A percentile compares a stretch with the other conserved stretches of the same genome.
phyloP scores from a whole-genome alignment of 371 early-diverging fungal species.

The Zychaea mexicana region DNA sequence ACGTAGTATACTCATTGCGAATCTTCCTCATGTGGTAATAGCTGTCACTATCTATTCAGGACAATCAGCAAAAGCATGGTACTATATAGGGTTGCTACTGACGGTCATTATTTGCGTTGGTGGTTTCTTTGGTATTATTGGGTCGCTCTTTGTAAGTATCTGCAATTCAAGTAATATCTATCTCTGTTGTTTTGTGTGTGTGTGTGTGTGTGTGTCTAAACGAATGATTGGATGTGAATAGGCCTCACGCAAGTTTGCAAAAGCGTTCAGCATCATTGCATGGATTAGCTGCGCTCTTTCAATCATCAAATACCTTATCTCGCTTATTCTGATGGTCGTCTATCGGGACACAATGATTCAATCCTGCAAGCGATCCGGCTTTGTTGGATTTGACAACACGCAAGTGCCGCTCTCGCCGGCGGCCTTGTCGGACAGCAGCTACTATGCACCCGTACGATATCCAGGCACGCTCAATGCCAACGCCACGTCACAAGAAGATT shows the following conservation, averaged over 20 bases:
- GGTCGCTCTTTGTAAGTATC: slow-evolving; percentile 50
- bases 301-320: slow-evolving; percentile 40
- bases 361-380: slow-evolving; percentile 46
- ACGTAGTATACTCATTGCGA: no score
- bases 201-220: no score
- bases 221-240: no score
- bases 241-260: slow-evolving; percentile 48
- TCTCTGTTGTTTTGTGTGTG: no score
- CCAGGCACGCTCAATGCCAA: slow-evolving; percentile 41
- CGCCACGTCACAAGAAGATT: slow-evolving; percentile 32
- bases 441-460: slow-evolving; percentile 48
- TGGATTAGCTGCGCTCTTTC: slow-evolving; percentile 46
- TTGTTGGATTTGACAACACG: slow-evolving; percentile 41
- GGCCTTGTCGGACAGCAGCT: slow-evolving; percentile 29
- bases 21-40: slow-evolving; percentile 14
- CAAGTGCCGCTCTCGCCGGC: slow-evolving; percentile 31
- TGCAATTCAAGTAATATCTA: no score
- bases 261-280: slow-evolving; percentile 41
- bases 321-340: slow-evolving; percentile 36
- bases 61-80: slow-evolving; percentile 47
- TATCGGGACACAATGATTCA: slow-evolving; percentile 33
- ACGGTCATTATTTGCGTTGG: slow-evolving; percentile 41
- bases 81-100: slow-evolving; percentile 43
- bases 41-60: slow-evolving; percentile 48
- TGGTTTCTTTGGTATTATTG: slow-evolving; percentile 45